phyloP scores from a whole-genome alignment of 225 moss, liverwort and hornwort genomes.

The Physcomitrium patens region DNA sequence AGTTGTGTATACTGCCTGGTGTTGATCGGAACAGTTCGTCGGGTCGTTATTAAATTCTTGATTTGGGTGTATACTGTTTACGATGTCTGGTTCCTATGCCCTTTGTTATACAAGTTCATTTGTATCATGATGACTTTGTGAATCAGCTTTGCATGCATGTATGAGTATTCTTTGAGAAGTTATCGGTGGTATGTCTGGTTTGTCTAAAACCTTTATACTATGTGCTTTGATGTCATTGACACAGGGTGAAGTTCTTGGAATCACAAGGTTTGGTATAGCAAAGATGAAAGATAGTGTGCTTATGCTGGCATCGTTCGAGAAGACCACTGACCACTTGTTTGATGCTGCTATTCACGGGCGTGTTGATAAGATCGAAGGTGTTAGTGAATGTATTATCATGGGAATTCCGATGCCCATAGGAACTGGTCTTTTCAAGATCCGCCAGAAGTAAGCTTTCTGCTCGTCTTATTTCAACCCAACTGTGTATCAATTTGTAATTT shows the following conservation, averaged over 20 bases:
- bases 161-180: background rate
- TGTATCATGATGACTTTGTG: background rate
- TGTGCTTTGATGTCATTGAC: slow-evolving; percentile 5
- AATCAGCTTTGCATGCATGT: background rate
- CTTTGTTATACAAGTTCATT: background rate
- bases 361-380: slow-evolving; percentile 95
- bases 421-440: slow-evolving; percentile 94
- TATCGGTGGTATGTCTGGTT: background rate
- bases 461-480: background rate
- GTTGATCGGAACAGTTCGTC: background rate
- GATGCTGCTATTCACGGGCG: slow-evolving; percentile 97
- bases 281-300: slow-evolving; percentile 99
- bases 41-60: background rate
- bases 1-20: background rate
- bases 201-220: slow-evolving; percentile 20
- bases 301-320: slow-evolving; percentile 98
- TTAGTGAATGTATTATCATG: slow-evolving; percentile 99
- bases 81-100: background rate
- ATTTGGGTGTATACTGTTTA: background rate
- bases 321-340: slow-evolving; percentile 96
- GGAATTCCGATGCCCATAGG: slow-evolving; percentile 99
- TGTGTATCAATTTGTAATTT: background rate
- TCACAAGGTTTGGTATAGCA: slow-evolving; percentile 96
- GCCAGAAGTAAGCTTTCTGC: slow-evolving; percentile 75
- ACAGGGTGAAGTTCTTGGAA: slow-evolving; percentile 98